Evolutionary conservation across 306 rosid genomes (phyloP), one percentile per base, ranked within the genome.

Genomic region (Fagus crenata): DNA sequence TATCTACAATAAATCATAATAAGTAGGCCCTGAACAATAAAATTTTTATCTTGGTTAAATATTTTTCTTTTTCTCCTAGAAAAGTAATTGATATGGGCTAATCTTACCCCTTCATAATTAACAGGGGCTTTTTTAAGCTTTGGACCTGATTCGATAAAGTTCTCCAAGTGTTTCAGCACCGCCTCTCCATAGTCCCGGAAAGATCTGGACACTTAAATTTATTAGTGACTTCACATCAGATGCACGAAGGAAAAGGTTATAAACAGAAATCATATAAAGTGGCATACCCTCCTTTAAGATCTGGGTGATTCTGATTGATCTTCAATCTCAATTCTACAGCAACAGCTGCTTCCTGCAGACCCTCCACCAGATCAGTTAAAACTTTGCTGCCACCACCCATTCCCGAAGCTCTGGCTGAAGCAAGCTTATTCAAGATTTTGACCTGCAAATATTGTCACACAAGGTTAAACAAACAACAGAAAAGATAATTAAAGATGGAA

Each of bases 171-270:
- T 76, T 92, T 88, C 91, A 95, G 87, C 81, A 92, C 93, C 71
- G 90, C 86, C 80, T 95, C 97, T 77, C 97, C 97, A 73, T 95
- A 95, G 46, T 95, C 90, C 61, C 90, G 92, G 78, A 95, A 95
- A 37, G 95, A 91, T 85, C 97, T 95, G 90, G 53, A 81, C 84
- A 61, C 61, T 67, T 41, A 15, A 64, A 74, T 73, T 69, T 72
- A 73, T 87, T 49, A 83, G 84, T 31, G 78, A 90, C 74, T 71
- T 69, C 78, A 42, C 67, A 77, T 69, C 74, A 86, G 14, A 46
- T 28, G 41, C 70, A 54, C 46, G 60, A 15, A 74, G 64, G 49
- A 53, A 60, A 67, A 81, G 43, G 53, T 22, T 46, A 37, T 75
- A 76, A 63, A 81, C 43, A 51, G 33, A 78, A 72, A 12, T 32